Base-by-base conservation (phyloP, 441 rosid species). In the Gossypium lobatum region DNA sequence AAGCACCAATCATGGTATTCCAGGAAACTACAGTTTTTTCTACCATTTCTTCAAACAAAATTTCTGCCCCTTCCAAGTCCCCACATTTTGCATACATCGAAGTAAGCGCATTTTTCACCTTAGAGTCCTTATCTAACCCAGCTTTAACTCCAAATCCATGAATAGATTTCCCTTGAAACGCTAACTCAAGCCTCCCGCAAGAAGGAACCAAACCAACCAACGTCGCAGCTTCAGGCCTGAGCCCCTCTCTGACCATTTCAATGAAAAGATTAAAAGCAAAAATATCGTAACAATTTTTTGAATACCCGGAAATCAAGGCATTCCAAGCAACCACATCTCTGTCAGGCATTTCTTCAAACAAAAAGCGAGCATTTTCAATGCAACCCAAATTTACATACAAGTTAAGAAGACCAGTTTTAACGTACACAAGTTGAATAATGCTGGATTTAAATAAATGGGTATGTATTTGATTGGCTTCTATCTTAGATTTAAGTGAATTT, bases 311-410 rank as follows among this genome's bases (percentile, higher is more conserved):
- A 61, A 93, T 89, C 74, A 91, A 74, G 13, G 93, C 93, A 64
- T 93, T 93, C 97, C 97, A 93, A 72, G 88, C 78, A 68, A 93
- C 89, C 5, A 77, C 78, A 79, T 93, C 95, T 83, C 88, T 87
- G 0, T 74, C 83, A 68, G 83, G 88, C 91, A 91, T 93, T 82
- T 75, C 81, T 48, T 86, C 95, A 75, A 88, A 88, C 82, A 89
- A 4, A 55, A 39, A 60, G 3, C 71, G 88, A n/a, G 95, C 95
- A 25, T 23, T 42, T 1, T n/a, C 28, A 5, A 77, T 62, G 4
- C 76, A 82, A 13, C 91, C 92, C 76, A 84, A 26, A 63, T 91
- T 89, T 76, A 76, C 60, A 63, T 77, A 81, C 1, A 80, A 48
- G 70, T 77, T 82, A 1, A 87, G 86, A 58, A 91, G 85, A 64